These are phyloP conservation scores for Austroboletus festivus DNA, from an alignment of 768 basidiomycete species.

Conservation along the genomic window DNA sequence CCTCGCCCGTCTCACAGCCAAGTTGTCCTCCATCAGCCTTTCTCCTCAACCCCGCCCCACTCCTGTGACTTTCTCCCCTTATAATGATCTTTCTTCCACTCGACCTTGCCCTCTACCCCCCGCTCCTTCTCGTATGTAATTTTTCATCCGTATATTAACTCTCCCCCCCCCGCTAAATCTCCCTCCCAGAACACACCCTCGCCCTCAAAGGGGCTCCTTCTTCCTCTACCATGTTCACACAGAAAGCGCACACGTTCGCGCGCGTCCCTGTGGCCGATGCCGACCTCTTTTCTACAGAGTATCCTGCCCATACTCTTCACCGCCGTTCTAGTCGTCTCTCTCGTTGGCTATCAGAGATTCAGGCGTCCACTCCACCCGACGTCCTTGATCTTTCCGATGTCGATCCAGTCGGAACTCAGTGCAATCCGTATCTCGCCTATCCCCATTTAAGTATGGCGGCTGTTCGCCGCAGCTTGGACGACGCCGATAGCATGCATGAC, in stretches of 20 bases:
- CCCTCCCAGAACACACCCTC: slow-evolving; percentile 14
- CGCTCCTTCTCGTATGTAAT: slow-evolving; percentile 19
- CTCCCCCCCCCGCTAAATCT: slow-evolving; percentile 35
- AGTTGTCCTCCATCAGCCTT: slow-evolving; percentile 10
- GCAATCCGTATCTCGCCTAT: slow-evolving; percentile 43
- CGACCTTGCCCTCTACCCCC: not conserved
- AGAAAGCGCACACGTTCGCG: slow-evolving; percentile 25
- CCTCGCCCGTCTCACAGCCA: slow-evolving; percentile 14
- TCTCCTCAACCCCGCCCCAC: slow-evolving; percentile 10
- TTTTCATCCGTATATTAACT: slow-evolving; percentile 22
- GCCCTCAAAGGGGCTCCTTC: slow-evolving; percentile 22
- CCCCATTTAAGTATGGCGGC: slow-evolving; percentile 33
- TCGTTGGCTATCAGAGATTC: slow-evolving; percentile 45
- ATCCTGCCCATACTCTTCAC: slow-evolving; percentile 17
- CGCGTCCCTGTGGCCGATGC: slow-evolving; percentile 13
- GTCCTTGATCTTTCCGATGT: slow-evolving; percentile 19
- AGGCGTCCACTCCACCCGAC: slow-evolving; percentile 19
- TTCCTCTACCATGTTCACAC: slow-evolving; percentile 30
- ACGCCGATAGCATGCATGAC: slow-evolving; percentile 35
- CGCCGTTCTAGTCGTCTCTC: slow-evolving; percentile 41
- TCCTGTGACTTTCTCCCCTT: slow-evolving; percentile 12
- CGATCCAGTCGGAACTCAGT: slow-evolving; percentile 27
- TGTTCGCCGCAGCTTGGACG: slow-evolving; percentile 30
- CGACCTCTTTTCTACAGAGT: slow-evolving; percentile 3
- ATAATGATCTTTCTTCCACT: slow-evolving; percentile 18